Conservation (phyloP, 208 protist species). For the Zelonia costaricensis region DNA sequence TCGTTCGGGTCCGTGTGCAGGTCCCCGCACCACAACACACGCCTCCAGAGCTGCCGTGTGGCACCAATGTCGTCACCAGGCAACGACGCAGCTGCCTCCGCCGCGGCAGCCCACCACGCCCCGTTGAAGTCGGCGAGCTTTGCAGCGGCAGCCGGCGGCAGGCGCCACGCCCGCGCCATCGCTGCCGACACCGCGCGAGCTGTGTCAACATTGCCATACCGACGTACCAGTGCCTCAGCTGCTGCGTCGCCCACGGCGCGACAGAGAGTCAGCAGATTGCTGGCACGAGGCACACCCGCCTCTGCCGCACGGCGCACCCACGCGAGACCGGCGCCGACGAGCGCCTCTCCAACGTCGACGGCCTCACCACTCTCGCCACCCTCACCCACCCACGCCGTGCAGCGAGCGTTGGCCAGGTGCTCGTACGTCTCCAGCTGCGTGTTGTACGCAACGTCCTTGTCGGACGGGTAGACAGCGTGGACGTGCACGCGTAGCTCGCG, state of each 20-base stretch:
- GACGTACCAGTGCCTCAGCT: neutral
- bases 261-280: slow-evolving; percentile 31
- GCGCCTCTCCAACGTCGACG: slow-evolving; percentile 28
- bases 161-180: slow-evolving; percentile 8
- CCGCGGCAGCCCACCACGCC: slow-evolving; percentile 6
- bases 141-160: slow-evolving; percentile 1
- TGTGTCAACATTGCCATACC: neutral
- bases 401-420: slow-evolving; percentile 35
- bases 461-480: slow-evolving; percentile 40
- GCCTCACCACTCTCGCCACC: neutral
- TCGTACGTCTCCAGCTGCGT: slow-evolving; percentile 48
- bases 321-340: slow-evolving; percentile 29
- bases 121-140: slow-evolving; percentile 5
- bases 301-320: slow-evolving; percentile 39
- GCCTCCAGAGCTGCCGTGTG: slow-evolving; percentile 24
- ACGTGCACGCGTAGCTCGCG: slow-evolving; percentile 43
- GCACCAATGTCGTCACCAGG: neutral
- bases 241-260: neutral
- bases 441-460: slow-evolving; percentile 57
- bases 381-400: slow-evolving; percentile 13
- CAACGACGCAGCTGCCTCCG: neutral
- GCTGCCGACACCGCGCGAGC: neutral
- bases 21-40: slow-evolving; percentile 37
- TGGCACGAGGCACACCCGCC: slow-evolving; percentile 34
- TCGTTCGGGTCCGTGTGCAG: slow-evolving; percentile 22